These are phyloP conservation scores for Trichoderma polysporum DNA, from an alignment of 2,329 filamentous ascomycete genomes.

Conservation along the genomic window DNA sequence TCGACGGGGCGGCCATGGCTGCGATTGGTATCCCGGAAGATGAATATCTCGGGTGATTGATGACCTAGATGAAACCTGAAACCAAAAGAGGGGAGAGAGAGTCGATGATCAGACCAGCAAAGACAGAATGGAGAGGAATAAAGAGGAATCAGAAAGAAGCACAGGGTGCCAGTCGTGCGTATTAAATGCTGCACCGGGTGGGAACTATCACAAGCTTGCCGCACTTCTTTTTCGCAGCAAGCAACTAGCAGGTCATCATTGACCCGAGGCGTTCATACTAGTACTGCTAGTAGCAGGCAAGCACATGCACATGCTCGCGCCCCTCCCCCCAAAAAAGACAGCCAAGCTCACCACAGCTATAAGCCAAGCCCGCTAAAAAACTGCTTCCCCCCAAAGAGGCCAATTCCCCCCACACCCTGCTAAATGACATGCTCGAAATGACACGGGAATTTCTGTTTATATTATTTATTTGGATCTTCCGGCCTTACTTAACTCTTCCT, in stretches of 20 bases:
- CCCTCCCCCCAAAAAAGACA: not conserved
- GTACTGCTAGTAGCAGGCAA: not conserved
- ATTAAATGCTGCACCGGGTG: constrained; percentile 7
- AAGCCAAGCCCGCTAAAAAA: not conserved
- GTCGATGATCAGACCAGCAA: not conserved
- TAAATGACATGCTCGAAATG: not conserved
- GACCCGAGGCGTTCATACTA: constrained; percentile 4
- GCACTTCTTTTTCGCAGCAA: not conserved
- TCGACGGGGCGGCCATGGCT: constrained; percentile 69
- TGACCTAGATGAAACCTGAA: not conserved
- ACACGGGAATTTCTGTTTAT: not conserved
- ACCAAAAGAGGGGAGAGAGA: not conserved
- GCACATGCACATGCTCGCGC: not conserved
- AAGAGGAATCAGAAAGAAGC: not conserved
- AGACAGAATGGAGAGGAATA: not conserved
- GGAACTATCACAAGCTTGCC: constrained; percentile 19
- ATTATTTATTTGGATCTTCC: not conserved
- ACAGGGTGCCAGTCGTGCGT: not conserved
- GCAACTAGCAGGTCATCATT: not conserved
- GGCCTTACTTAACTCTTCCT: not conserved
- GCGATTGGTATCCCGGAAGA: constrained; percentile 13
- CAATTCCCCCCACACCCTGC: not conserved
- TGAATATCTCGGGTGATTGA: not conserved
- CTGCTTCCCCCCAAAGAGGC: not conserved
- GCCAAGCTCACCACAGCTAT: too few relatives aligned